A percentile compares a stretch with the other conserved stretches of the same genome.
These are phyloP conservation scores for Senna siamea DNA, from an alignment of 306 rosid genomes.

Conservation along the genomic window DNA sequence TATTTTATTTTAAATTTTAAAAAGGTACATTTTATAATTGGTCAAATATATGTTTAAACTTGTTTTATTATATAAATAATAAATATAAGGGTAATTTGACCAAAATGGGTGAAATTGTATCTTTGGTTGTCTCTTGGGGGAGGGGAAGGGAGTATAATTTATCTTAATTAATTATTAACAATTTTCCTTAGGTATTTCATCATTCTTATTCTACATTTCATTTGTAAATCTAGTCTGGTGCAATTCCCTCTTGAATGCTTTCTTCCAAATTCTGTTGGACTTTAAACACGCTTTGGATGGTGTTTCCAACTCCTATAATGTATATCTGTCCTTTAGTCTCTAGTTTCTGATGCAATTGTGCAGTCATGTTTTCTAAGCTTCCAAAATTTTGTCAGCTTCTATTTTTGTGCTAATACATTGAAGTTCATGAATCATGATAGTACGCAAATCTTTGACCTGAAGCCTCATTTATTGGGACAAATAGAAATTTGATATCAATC, in stretches of 20 bases:
- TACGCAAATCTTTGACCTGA: not conserved
- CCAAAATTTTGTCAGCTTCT: not conserved
- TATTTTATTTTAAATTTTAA: too few species aligned
- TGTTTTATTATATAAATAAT: too few species aligned
- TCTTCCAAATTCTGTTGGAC: not conserved
- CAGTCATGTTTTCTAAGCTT: not conserved
- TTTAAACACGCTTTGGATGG: not conserved
- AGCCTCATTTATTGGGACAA: not conserved
- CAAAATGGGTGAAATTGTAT: too few species aligned
- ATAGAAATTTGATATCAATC: slow-evolving; percentile 11
- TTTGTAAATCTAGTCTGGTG: slow-evolving; percentile 6
- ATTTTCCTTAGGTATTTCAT: not conserved
- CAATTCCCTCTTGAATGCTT: not conserved
- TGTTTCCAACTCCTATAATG: not conserved
- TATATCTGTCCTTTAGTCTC: not conserved
- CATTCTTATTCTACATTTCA: slow-evolving; percentile 18
- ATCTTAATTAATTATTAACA: not conserved
- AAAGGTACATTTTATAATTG: too few species aligned
- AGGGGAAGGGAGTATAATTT: too few species aligned
- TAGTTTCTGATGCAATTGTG: not conserved
- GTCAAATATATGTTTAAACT: too few species aligned
- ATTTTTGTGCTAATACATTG: not conserved
- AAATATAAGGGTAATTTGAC: too few species aligned
- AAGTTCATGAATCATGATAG: not conserved
- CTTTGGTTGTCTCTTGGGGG: too few species aligned